These are phyloP conservation scores for Torulaspora gathmanii DNA, from an alignment of 805 yeast species.

Conservation along the genomic window DNA sequence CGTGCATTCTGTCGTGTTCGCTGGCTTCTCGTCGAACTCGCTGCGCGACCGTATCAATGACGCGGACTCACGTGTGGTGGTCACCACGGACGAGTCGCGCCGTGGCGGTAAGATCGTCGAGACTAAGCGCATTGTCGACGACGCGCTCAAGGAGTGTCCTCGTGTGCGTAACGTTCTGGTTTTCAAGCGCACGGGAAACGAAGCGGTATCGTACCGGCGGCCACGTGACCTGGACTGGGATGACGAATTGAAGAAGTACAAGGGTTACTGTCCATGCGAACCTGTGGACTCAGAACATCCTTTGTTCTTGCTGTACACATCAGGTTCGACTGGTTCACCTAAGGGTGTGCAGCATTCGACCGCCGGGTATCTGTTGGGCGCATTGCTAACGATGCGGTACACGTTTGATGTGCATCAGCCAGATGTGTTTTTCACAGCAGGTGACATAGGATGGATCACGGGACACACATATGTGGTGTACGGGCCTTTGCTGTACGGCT, in stretches of 20 bases:
- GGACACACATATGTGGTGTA: conserved; percentile 82
- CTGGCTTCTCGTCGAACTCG: conserved; percentile 75
- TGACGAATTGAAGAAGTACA: conserved; percentile 59
- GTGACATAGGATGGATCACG: conserved; percentile 89
- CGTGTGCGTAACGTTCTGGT: conserved; percentile 66
- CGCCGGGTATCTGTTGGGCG: conserved; percentile 73
- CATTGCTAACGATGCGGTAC: conserved; percentile 67
- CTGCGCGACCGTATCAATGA: conserved; percentile 66
- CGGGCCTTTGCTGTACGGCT: conserved; percentile 74
- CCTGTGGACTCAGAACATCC: conserved; percentile 80
- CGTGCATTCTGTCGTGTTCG: conserved; percentile 78
- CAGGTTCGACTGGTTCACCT: conserved; percentile 87
- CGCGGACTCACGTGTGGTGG: conserved; percentile 65
- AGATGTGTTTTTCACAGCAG: conserved; percentile 78
- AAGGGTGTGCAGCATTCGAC: conserved; percentile 82
- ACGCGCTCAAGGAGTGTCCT: conserved; percentile 64
- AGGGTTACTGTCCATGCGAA: conserved; percentile 67
- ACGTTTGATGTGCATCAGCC: conserved; percentile 71
- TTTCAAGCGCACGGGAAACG: conserved; percentile 66
- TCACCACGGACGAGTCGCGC: conserved; percentile 77
- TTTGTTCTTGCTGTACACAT: conserved; percentile 72
- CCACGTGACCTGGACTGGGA: conserved; percentile 74
- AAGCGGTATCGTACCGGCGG: conserved; percentile 42
- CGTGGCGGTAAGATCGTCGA: conserved; percentile 80
- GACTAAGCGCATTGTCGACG: conserved; percentile 79